phyloP scores from a whole-genome alignment of 805 yeast species.

The Candida cerambycidarum region DNA sequence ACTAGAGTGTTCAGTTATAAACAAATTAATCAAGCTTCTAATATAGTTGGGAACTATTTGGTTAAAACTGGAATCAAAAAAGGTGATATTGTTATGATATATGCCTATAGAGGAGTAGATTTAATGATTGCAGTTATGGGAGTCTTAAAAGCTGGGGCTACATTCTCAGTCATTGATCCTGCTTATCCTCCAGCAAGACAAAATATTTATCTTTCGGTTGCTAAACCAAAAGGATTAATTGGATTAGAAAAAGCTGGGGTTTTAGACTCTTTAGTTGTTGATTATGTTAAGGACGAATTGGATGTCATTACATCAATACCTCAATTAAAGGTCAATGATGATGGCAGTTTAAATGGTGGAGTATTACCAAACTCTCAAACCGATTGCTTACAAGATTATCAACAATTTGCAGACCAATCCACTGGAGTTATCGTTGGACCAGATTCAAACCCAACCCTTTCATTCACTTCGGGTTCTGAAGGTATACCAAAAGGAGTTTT shows the following conservation, averaged over 20 bases:
- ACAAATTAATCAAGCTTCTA: conserved; percentile 91
- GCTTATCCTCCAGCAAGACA: conserved; percentile 99
- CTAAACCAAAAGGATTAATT: conserved; percentile 87
- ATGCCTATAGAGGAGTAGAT: conserved; percentile 97
- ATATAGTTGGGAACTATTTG: conserved; percentile 87
- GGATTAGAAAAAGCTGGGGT: conserved; percentile 89
- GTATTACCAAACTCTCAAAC: conserved; percentile 19
- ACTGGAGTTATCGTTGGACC: conserved; percentile 96
- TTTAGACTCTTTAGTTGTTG: conserved; percentile 72
- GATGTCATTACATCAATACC: conserved; percentile 73
- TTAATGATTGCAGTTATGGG: conserved; percentile 97
- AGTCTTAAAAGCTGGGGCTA: conserved; percentile 96
- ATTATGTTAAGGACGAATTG: conserved; percentile 72
- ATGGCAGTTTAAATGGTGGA: conserved; percentile 73
- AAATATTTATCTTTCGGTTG: conserved; percentile 87
- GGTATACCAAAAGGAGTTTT: conserved; percentile 98
- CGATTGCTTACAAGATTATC: conserved; percentile 54
- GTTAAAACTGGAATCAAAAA: conserved; percentile 75
- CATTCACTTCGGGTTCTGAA: conserved; percentile 97
- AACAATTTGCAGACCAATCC: conserved; percentile 49
- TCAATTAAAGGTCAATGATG: conserved; percentile 70
- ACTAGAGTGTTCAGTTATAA: conserved; percentile 77
- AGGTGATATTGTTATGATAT: conserved; percentile 97
- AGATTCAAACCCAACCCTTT: conserved; percentile 93
- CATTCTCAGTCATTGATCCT: conserved; percentile 97